These are phyloP conservation scores for Fusarium keratoplasticum DNA, from an alignment of 2,329 filamentous ascomycete species.

Conservation along the genomic window DNA sequence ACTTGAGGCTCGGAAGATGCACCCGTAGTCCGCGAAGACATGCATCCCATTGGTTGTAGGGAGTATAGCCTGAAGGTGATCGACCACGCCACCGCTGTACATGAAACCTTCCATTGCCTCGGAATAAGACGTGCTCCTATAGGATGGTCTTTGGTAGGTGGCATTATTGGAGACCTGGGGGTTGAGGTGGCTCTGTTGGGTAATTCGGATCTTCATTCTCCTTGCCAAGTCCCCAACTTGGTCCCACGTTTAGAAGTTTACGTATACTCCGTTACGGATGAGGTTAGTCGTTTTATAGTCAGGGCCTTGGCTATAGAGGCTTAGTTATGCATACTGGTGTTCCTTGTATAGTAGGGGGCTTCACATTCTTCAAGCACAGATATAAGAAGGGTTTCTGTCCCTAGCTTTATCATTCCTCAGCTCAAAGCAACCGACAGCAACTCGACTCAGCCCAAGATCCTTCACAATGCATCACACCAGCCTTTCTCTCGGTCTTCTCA, in stretches of 20 bases:
- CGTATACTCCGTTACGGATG: constrained; percentile 31
- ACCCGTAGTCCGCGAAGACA: neutral
- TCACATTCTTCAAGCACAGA: neutral
- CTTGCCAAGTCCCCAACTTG: constrained; percentile 10
- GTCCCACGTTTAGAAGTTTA: neutral
- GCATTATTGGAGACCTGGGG: neutral
- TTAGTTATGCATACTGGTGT: neutral
- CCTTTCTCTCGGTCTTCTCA: constrained; percentile 27
- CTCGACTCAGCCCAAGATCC: constrained; percentile 1
- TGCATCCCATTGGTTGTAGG: neutral
- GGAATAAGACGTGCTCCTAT: neutral
- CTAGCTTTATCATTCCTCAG: neutral
- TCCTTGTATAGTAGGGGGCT: constrained; percentile 20
- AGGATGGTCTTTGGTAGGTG: neutral
- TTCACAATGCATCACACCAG: constrained; percentile 18
- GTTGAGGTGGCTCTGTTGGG: neutral
- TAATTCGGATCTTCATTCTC: constrained; percentile 25
- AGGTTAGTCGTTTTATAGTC: neutral
- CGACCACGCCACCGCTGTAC: neutral
- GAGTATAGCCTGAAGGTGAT: neutral
- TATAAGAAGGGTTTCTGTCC: constrained; percentile 2
- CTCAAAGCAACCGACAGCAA: neutral
- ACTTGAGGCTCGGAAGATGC: neutral
- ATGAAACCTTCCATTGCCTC: neutral
- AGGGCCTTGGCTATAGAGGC: constrained; percentile 6